Base-by-base conservation (phyloP, 306 rosid species). In the Carpinus fangiana region DNA sequence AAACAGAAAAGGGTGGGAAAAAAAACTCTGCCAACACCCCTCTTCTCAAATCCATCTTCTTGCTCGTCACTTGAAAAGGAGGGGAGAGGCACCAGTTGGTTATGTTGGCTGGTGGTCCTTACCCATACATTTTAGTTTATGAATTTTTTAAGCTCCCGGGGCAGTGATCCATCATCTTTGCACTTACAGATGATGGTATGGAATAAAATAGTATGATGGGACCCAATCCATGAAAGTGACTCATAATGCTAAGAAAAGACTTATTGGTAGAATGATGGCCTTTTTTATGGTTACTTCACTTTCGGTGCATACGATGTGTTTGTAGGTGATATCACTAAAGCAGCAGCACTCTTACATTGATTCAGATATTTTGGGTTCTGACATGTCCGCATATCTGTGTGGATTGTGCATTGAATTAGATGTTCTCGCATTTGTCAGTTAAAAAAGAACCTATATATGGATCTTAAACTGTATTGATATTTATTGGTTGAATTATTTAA, bases 311-410 rank as follows among this genome's bases (percentile, higher is more conserved):
- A 62, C 8, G 43, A 31, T 14, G 69, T 31, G 20, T 62, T 62
- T 62, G 69, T 31, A 2, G 7, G 69, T 62, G 46, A 28, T 62
- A 34, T 62, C 69, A 31, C 46, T 62, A 12, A 62, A 31, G 69
- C 38, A 34, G 67, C 17, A 6, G 26, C 26, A 20, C 2, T 38
- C 48, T 17, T 38, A 38, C 17, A 20, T 17, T n/a, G 16, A 66
- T 17, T 38, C 50, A 38, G 71, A 41, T 66, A 38, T 66, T 66
- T 16, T 36, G 71, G 71, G 48, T 65, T 38, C 48, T 65, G 71
- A 38, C 71, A 36, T 18, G 65, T 21, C 11, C 41, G 2, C 43
- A 14, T 26, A 28, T 62, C 45, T 12, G 3, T 17, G 50, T 66
- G 50, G 71, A 38, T 66, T 66, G 72, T 66, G 48, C 50, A 41